Base-by-base conservation (phyloP, 805 yeast genomes). In the Zygosaccharomyces bisporus region DNA sequence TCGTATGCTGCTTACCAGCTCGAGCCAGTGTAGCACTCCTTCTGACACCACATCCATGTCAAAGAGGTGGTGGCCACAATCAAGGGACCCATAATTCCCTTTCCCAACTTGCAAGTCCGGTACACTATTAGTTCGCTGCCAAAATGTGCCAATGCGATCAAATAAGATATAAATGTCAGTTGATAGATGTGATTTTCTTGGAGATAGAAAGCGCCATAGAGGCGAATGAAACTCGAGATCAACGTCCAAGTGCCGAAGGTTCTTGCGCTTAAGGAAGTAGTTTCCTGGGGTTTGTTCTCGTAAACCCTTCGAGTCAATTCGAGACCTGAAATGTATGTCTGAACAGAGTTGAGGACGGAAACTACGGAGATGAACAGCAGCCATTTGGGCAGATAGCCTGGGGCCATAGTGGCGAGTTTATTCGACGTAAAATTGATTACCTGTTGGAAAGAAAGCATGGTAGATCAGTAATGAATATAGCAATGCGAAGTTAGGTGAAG, bases 241-340 rank as follows among this genome's bases (percentile, higher is more conserved):
- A 90, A 71, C 0, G 99, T 93, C 99, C 99, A 93, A 0, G 99
- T 93, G 25, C 99, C 99, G 64, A 93, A 93, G 0, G 99, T 91
- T 57, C 99, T 78, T n/a, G 96, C 96, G 55, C 93, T 80, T 53
- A 93, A 72, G 10, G 69, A 64, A 1, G 80, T 77, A 19, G 82
- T 83, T 61, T 84, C 77, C 5, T 60, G 52, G 12, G 90, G 88
- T 36, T 75, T 66, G 41, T 67, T 72, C 25, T 76, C 83, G 62
- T 93, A 93, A 6, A 93, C 97, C 52, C 80, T 74, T 54, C 84
- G 79, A 2, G 96, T 86, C 43, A 93, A 74, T 21, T 74, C 72
- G 21, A 84, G 72, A 35, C 89, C 93, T 25, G 87, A 78, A 36
- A 78, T 64, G 67, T 90, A 93, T 10, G 93, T 81, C 68, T 93